Evolutionary conservation across 2,329 filamentous ascomycete species (phyloP).

Genomic region (Lachnellula cervina): DNA sequence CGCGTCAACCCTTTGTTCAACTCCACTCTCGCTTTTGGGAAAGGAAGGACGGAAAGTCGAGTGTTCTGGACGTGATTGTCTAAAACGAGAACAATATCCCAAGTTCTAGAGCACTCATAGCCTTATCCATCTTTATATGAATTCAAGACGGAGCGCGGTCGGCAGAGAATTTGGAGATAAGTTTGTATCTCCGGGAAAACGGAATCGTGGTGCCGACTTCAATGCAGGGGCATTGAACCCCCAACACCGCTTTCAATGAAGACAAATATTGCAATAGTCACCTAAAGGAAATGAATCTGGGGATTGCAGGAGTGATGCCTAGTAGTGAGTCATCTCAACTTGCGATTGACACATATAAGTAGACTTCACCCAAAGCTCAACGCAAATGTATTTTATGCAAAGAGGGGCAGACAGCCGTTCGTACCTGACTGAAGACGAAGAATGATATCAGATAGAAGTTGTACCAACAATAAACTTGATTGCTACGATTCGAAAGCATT

Average conservation of each 20-base stretch:
- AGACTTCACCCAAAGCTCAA: no score
- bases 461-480: no score
- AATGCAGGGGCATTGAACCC: background rate
- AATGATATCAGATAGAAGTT: background rate
- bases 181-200: background rate
- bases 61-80: no score
- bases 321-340: no score
- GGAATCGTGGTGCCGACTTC: background rate
- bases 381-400: no score
- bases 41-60: no score
- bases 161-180: background rate
- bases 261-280: background rate
- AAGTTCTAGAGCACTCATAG: background rate
- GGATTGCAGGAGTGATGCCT: no score
- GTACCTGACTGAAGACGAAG: background rate
- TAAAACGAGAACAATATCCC: no score
- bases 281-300: no score
- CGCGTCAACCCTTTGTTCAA: background rate
- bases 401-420: no score
- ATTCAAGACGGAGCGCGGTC: background rate
- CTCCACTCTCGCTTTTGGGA: background rate
- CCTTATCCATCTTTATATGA: background rate
- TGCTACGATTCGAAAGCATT: no score
- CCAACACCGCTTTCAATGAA: background rate
- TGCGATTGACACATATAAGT: no score